A percentile compares a stretch with the other conserved stretches of the same genome.
These are phyloP conservation scores for Coemansia sp. DNA, from an alignment of 192 early-diverging fungal species.

Conservation along the genomic window DNA sequence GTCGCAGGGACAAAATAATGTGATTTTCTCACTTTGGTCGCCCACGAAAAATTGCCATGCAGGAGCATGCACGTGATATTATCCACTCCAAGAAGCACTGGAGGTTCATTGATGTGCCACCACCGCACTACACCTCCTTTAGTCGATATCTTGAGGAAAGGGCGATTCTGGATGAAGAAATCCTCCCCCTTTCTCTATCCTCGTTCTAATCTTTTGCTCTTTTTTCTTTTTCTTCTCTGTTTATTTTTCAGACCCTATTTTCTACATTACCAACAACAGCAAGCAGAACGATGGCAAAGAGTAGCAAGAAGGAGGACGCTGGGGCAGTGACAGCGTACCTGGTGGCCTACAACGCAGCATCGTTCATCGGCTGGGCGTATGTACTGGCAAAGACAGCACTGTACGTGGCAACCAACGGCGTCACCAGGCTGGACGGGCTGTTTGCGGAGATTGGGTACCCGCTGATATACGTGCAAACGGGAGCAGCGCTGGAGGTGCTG, in stretches of 20 bases:
- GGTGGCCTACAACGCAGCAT: slow-evolving; percentile 80
- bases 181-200: neutral
- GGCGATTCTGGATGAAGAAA: no score
- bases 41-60: no score
- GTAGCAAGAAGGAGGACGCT: slow-evolving; percentile 19
- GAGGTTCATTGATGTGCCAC: no score
- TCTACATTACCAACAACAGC: neutral
- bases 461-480: slow-evolving; percentile 76
- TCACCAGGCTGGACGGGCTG: slow-evolving; percentile 57
- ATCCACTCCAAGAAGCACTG: no score
- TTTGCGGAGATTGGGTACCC: slow-evolving; percentile 67
- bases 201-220: neutral
- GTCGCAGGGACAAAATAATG: neutral
- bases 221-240: neutral
- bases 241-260: neutral
- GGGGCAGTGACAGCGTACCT: slow-evolving; percentile 62
- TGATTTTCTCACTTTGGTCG: no score
- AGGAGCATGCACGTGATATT: no score
- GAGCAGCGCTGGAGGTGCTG: slow-evolving; percentile 78
- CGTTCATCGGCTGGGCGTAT: slow-evolving; percentile 80
- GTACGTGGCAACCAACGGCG: slow-evolving; percentile 57
- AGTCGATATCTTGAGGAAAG: no score
- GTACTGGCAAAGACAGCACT: slow-evolving; percentile 61
- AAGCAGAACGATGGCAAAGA: slow-evolving; percentile 27
- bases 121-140: no score